These are phyloP conservation scores for Boletus semigastroideus DNA, from an alignment of 1,284 basidiomycete genomes.

Conservation along the genomic window DNA sequence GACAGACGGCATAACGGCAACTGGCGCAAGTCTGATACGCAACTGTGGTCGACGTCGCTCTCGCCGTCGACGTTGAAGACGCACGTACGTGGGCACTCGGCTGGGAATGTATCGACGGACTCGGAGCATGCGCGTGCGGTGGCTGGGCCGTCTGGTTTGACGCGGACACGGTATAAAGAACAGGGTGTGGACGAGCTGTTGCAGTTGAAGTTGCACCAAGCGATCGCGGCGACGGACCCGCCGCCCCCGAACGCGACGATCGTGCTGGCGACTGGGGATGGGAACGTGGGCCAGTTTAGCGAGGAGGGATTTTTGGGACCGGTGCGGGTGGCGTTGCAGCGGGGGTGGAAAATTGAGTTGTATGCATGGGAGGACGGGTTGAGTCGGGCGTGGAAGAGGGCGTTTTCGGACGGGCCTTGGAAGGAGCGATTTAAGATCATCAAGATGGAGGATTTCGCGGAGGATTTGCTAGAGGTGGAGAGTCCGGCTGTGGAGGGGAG, in stretches of 20 bases:
- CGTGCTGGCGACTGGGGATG: slow-evolving; percentile 87
- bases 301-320: slow-evolving; percentile 86
- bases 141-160: slow-evolving; percentile 11
- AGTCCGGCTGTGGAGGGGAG: slow-evolving; percentile 18
- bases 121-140: slow-evolving; percentile 18
- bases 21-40: slow-evolving; percentile 25
- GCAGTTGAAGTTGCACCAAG: slow-evolving; percentile 84
- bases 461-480: slow-evolving; percentile 47
- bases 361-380: slow-evolving; percentile 82
- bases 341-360: slow-evolving; percentile 86
- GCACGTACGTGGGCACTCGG: slow-evolving; percentile 30
- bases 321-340: slow-evolving; percentile 75
- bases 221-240: slow-evolving; percentile 65
- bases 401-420: slow-evolving; percentile 55
- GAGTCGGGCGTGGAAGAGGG: slow-evolving; percentile 67
- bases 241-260: slow-evolving; percentile 70
- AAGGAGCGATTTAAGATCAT: slow-evolving; percentile 50
- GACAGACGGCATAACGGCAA: slow-evolving; percentile 39
- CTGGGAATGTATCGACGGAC: slow-evolving; percentile 33
- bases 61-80: slow-evolving; percentile 12
- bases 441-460: slow-evolving; percentile 62
- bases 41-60: background rate
- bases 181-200: slow-evolving; percentile 88
- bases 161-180: slow-evolving; percentile 61
- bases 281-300: slow-evolving; percentile 84